A percentile compares a stretch with the other conserved stretches of the same genome.
Conservation (phyloP, 495 filamentous ascomycete genomes). For the Penicillium verhagenii region DNA sequence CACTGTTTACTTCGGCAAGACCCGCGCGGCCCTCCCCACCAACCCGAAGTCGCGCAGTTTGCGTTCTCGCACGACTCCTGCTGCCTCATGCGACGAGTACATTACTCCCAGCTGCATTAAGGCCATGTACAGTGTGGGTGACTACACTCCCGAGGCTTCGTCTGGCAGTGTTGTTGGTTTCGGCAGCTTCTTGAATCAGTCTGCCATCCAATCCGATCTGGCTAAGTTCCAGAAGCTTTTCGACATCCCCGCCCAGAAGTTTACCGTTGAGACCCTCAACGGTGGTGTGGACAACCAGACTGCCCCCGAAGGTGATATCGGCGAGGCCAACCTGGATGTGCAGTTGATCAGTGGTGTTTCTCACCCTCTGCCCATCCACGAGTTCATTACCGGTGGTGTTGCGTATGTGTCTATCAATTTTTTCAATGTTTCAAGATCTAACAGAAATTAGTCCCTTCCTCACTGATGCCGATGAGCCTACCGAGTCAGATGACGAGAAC, state of each 20-base stretch:
- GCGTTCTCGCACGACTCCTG: conserved; percentile 17
- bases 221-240: conserved; percentile 28
- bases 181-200: conserved; percentile 54
- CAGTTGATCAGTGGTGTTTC: conserved; percentile 59
- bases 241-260: conserved; percentile 48
- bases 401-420: conserved; percentile 30
- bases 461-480: conserved; percentile 58
- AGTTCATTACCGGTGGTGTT: conserved; percentile 62
- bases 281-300: conserved; percentile 51
- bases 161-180: conserved; percentile 55
- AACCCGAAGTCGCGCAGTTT: conserved; percentile 9
- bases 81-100: conserved; percentile 43
- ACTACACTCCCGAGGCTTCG: conserved; percentile 46
- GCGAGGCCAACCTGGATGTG: conserved; percentile 70
- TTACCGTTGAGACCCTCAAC: conserved; percentile 56
- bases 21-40: conserved; percentile 19
- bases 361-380: conserved; percentile 55
- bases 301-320: conserved; percentile 34
- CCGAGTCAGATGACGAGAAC: conserved; percentile 46
- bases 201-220: conserved; percentile 39
- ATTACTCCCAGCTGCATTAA: conserved; percentile 61
- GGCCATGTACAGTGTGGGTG: conserved; percentile 56
- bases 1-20: conserved; percentile 57
- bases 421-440: not conserved
- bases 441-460: conserved; percentile 41